Evolutionary conservation across 768 basidiomycete species (phyloP), one percentile per base, ranked within the genome.

Genomic region (Tylopilus plumbeoviolaceoides): DNA sequence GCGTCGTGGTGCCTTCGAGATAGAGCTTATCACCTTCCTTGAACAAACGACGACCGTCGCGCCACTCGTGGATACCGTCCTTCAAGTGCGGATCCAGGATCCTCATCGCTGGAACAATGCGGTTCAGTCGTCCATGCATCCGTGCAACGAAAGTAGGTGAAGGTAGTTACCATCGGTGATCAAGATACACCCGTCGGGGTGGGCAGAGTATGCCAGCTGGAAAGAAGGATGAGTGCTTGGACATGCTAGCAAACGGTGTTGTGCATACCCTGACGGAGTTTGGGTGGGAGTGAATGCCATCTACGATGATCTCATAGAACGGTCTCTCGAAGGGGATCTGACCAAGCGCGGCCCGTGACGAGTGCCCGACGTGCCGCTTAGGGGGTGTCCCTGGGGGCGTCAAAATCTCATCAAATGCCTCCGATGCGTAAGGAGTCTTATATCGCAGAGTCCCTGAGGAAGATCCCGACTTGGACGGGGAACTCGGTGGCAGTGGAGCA

Each of bases 281-380:
- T 15, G 93, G 92, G 68, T 95, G 92, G 12, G 84, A 89, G 64
- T 95, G 93, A 49, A 93, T 82, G 1, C 92, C 93, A 65, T 95
- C 93, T 7, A 91, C 91, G 56, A 95, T 95, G 48, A 95, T 73
- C 49, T 87, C 91, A 62, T 90, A 95, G 69, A 83, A 95, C 14
- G 93, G 93, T 57, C 90, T 73, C 60, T 76, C 75, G 71, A 83
- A 82, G 20, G 69, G 63, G 36, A 63, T 45, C 59, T 77, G 75
- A 39, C 78, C 75, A 11, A 78, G 67, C 47, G 75, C 67, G 7
- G 77, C 7, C 31, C 31, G 7, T 9, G 31, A 78, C 58, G 51
- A 45, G 1, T 60, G 55, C 18, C 28, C 54, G 27, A 47, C 60
- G 45, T 53, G 58, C 30, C 59, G 58, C 28, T 67, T 63, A 17